These are phyloP conservation scores for Cichorium intybus DNA, from an alignment of 140 eudicot genomes.

Conservation along the genomic window DNA sequence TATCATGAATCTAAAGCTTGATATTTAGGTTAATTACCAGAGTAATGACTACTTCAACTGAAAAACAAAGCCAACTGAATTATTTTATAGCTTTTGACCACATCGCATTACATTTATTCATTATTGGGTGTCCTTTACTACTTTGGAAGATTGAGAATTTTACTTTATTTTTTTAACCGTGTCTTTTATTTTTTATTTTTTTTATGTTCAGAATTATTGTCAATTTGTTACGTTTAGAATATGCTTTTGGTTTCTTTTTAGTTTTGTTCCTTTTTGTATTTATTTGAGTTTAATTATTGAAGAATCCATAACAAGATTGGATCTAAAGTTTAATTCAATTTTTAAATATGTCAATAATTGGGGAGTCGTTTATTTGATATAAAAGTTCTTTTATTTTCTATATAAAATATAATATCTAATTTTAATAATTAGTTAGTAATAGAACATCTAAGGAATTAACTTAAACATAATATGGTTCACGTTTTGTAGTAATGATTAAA, in stretches of 20 bases:
- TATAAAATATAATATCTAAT: neutral
- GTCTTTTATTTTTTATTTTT: neutral
- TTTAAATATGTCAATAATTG: conserved; percentile 24
- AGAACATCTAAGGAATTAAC: neutral
- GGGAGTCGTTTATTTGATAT: conserved; percentile 9
- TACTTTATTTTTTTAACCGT: neutral
- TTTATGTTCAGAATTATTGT: conserved; percentile 1
- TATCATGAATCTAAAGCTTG: no score
- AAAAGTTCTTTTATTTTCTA: neutral
- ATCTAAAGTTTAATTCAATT: conserved; percentile 26
- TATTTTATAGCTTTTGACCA: conserved; percentile 15
- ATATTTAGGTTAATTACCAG: neutral
- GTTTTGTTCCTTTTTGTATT: conserved; percentile 10
- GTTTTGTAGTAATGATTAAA: neutral
- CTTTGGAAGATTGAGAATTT: conserved; percentile 16
- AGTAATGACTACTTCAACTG: neutral
- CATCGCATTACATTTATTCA: conserved; percentile 11
- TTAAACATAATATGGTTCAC: no score
- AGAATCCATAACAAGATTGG: conserved; percentile 27
- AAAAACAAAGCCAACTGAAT: neutral
- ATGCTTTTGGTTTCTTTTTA: conserved; percentile 1
- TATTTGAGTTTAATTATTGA: conserved; percentile 28
- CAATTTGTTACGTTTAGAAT: neutral
- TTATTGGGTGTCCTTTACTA: conserved; percentile 18
- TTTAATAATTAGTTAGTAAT: neutral